These are phyloP conservation scores for Penicillium cinerascens DNA, from an alignment of 495 filamentous ascomycete species.

Conservation along the genomic window DNA sequence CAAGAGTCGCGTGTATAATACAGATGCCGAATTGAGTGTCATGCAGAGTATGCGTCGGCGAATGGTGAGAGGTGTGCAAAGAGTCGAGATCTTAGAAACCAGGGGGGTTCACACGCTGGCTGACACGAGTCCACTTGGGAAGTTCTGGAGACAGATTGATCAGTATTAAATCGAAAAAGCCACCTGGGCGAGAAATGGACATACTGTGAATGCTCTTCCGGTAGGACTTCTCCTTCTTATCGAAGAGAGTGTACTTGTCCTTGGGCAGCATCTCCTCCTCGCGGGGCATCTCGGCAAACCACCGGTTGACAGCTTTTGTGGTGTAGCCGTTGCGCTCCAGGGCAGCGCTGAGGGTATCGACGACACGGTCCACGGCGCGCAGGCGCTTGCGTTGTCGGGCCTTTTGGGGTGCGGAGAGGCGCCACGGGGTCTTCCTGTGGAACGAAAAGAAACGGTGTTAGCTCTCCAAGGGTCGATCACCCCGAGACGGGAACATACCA, in stretches of 20 bases:
- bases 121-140: conserved; percentile 94
- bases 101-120: conserved; percentile 87
- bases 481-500: conserved; percentile 54
- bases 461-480: not conserved
- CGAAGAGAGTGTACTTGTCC: conserved; percentile 98
- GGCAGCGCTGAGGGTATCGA: conserved; percentile 71
- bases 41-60: conserved; percentile 6
- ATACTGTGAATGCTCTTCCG: conserved; percentile 94
- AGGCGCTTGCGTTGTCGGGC: conserved; percentile 83
- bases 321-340: conserved; percentile 66
- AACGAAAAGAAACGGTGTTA: conserved; percentile 9
- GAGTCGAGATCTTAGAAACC: conserved; percentile 63
- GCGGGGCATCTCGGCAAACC: conserved; percentile 92
- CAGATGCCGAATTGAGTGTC: conserved; percentile 17
- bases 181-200: conserved; percentile 31
- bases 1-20: conserved; percentile 32
- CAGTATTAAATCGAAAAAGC: not conserved
- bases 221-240: conserved; percentile 91
- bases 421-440: conserved; percentile 94
- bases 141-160: conserved; percentile 54
- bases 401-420: conserved; percentile 87
- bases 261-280: conserved; percentile 94
- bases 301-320: conserved; percentile 72
- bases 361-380: conserved; percentile 76
- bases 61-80: conserved; percentile 5